Evolutionary conservation across 768 basidiomycete genomes (phyloP), one percentile per base, ranked within the genome.

Genomic region (Calvatia gigantea): DNA sequence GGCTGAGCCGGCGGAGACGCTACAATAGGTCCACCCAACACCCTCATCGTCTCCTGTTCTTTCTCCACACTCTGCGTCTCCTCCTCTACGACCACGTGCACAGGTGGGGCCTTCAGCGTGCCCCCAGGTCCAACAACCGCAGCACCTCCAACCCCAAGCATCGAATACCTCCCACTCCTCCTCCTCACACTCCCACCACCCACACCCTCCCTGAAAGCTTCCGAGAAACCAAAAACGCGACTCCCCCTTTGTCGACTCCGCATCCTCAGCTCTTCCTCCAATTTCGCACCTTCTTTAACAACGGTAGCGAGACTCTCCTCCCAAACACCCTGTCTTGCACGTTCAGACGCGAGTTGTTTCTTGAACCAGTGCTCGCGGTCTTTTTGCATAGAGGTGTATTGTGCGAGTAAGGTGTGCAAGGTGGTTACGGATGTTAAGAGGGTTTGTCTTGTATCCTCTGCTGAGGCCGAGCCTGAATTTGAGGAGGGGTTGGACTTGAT

Each of bases 231-330:
- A 47, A 84, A 79, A 45, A 83, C 75, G 42, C 79, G 70, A 64
- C 84, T 87, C 49, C 84, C 82, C 49, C 84, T 75, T 68, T 72
- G 81, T 62, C 82, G 67, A 51, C 81, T 82, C 50, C 83, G 71
- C 58, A 72, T 75, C 58, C 83, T 77, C 54, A 98, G 75, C 69
- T 96, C 92, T 55, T 73, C 72, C 73, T 98, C 95, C 19, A 95
- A 77, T 8, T 75, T 78, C 64, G 92, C 91, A 14, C 94, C 93
- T 67, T 96, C 91, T 54, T 80, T 77, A 1, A 94, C 94, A 6
- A 95, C 93, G 1, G 84, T 82, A 52, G 87, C 84, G 64, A 98
- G 69, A 67, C 90, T 95, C 71, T 93, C 87, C 70, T 96, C 94
- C 95, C 95, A 98, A 25, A 94, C 74, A 9, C 65, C 73, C 64